Evolutionary conservation across 345 rosid genomes (phyloP).

Genomic region (Hypericum androsaemum): DNA sequence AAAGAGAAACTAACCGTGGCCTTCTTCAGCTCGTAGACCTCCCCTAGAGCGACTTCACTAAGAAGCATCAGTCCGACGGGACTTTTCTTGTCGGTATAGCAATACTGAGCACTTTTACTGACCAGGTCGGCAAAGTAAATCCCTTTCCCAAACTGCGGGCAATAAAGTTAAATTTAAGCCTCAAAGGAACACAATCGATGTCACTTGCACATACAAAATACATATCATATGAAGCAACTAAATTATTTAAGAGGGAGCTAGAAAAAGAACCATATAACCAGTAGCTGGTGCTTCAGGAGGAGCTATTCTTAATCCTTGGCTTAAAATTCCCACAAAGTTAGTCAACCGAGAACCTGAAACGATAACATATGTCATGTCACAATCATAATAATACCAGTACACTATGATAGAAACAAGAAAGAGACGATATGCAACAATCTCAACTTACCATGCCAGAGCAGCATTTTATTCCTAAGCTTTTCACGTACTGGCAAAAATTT

Average conservation of each 20-base stretch:
- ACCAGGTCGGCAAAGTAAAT: constrained; percentile 95
- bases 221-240: background rate
- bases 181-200: no score
- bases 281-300: constrained; percentile 99
- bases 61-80: constrained; percentile 89
- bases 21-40: constrained; percentile 64
- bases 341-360: constrained; percentile 80
- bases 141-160: constrained; percentile 87
- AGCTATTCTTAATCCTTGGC: constrained; percentile 94
- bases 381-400: background rate
- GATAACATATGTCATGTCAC: constrained; percentile 8
- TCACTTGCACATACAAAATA: background rate
- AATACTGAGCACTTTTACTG: constrained; percentile 98
- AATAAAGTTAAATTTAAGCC: background rate
- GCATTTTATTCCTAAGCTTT: constrained; percentile 77
- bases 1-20: constrained; percentile 43
- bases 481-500: constrained; percentile 59
- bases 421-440: background rate
- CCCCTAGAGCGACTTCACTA: constrained; percentile 90
- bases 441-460: constrained; percentile 81
- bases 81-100: constrained; percentile 62
- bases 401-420: background rate
- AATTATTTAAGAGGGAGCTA: constrained; percentile 8
- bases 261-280: constrained; percentile 81
- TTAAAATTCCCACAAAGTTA: constrained; percentile 89